These are phyloP conservation scores for Inonotus obliquus DNA, from an alignment of 1,284 basidiomycete species.

Conservation along the genomic window DNA sequence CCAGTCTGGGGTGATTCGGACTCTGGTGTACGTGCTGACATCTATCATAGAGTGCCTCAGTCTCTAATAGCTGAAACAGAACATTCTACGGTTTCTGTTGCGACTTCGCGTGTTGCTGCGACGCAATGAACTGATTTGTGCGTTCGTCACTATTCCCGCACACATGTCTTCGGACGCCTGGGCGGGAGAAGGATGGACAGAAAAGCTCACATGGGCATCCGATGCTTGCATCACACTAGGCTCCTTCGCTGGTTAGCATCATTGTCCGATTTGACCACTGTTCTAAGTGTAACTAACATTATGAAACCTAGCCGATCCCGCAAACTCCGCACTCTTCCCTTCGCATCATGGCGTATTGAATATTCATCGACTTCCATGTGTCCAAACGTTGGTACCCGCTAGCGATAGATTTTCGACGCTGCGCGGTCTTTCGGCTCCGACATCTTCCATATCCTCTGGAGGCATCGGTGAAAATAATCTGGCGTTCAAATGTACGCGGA, in stretches of 20 bases:
- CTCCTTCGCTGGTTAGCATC: slow-evolving; percentile 54
- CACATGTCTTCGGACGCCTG: slow-evolving; percentile 51
- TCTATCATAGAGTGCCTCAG: background rate
- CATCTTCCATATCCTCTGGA: slow-evolving; percentile 42
- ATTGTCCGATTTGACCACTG: background rate
- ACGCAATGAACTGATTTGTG: slow-evolving; percentile 52
- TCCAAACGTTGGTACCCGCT: slow-evolving; percentile 63
- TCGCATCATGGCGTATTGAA: slow-evolving; percentile 81
- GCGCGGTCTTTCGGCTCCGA: slow-evolving; percentile 53
- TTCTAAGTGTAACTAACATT: background rate
- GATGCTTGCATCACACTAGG: slow-evolving; percentile 73
- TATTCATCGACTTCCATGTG: slow-evolving; percentile 68
- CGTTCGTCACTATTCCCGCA: slow-evolving; percentile 63
- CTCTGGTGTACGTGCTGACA: slow-evolving; percentile 38
- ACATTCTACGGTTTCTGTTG: slow-evolving; percentile 12
- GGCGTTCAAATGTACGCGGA: slow-evolving; percentile 90
- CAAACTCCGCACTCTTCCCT: slow-evolving; percentile 65
- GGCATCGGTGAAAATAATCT: slow-evolving; percentile 89
- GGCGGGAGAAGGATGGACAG: slow-evolving; percentile 62
- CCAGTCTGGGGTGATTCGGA: slow-evolving; percentile 65
- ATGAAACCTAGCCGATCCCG: slow-evolving; percentile 53
- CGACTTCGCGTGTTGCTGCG: slow-evolving; percentile 42
- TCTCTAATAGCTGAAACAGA: background rate
- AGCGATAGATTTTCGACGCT: slow-evolving; percentile 75
- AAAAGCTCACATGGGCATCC: slow-evolving; percentile 74